Base-by-base conservation (phyloP, 495 filamentous ascomycete genomes). In the Aspergillus kassunensis region DNA sequence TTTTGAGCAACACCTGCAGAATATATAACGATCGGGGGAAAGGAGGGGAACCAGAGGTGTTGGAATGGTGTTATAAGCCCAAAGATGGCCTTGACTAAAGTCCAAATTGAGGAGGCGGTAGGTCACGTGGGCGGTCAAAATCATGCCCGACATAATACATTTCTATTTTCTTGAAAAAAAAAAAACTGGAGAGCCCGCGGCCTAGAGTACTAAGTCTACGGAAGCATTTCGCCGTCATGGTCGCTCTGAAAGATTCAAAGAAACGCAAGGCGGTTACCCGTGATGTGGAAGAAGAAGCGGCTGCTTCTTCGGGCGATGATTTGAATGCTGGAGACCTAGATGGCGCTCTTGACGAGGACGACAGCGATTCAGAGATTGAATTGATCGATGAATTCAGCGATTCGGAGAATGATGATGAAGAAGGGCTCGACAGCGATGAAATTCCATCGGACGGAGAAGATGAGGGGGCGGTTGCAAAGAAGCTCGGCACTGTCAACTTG, bases 251-350 rank as follows among this genome's bases (percentile, higher is more conserved):
- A 55, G 65, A 60, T 49, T 71, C 72, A 3, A 80, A 75, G 65
- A 83, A 83, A 71, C 74, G 80, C 54, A 83, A 83, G 63, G 79
- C 78, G 34, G 67, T 82, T 31, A 80, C 78, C 42, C 64, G 73
- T 45, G 76, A 81, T 69, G 70, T 77, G 39, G 67, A 73, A 55
- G 71, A 75, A 51, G 74, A 75, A 46, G 68, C 77, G 12, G 73
- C 74, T 33, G 72, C 76, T 4, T 71, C 75, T 46, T 84, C 82
- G 16, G 85, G 86, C 7, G 81, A 85, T 43, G 87, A 89, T 49
- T 77, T 91, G 59, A 78, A 75, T 46, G 71, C 74, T 27, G 79
- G 78, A 1, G 71, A 86, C 25, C 65, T 90, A 8, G 80, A 88
- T 49, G 86, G 84, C 24, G 75, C 82, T 44, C 71, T 88, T 37